Evolutionary conservation across 2,329 filamentous ascomycete species (phyloP).

Genomic region (Endocalyx cinctus): DNA sequence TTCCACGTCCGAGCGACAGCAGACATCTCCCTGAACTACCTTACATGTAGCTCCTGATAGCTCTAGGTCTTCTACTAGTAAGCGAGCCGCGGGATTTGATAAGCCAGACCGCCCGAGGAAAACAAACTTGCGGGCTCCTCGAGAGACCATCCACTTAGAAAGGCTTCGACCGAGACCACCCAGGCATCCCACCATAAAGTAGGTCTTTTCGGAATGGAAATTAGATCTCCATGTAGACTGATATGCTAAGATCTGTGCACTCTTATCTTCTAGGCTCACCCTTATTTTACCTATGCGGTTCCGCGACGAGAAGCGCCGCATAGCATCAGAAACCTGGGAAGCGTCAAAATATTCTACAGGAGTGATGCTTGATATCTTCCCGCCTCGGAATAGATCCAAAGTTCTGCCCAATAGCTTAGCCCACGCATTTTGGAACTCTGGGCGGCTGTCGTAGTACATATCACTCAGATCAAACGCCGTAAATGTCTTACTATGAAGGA

Average conservation of each 20-base stretch:
- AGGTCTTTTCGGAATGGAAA: background rate
- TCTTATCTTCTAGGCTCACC: background rate
- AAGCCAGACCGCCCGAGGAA: conserved; percentile 1
- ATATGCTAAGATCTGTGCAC: background rate
- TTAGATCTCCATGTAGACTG: background rate
- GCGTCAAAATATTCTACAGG: background rate
- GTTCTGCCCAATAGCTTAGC: background rate
- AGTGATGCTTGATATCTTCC: background rate
- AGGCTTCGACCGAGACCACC: conserved; percentile 1
- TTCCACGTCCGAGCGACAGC: background rate
- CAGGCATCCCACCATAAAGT: background rate
- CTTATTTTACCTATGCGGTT: background rate
- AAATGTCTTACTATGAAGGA: background rate
- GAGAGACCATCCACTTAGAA: background rate
- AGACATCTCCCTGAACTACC: background rate
- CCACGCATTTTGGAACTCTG: background rate
- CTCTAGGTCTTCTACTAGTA: background rate
- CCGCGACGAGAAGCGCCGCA: background rate
- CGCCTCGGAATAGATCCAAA: background rate
- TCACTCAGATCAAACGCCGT: background rate
- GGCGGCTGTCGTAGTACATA: background rate
- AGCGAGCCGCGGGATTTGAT: background rate
- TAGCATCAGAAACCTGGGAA: background rate
- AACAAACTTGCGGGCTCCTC: background rate
- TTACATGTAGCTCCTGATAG: background rate